phyloP scores from a whole-genome alignment of 2,329 filamentous ascomycete genomes.

The Xylariaceae sp. region DNA sequence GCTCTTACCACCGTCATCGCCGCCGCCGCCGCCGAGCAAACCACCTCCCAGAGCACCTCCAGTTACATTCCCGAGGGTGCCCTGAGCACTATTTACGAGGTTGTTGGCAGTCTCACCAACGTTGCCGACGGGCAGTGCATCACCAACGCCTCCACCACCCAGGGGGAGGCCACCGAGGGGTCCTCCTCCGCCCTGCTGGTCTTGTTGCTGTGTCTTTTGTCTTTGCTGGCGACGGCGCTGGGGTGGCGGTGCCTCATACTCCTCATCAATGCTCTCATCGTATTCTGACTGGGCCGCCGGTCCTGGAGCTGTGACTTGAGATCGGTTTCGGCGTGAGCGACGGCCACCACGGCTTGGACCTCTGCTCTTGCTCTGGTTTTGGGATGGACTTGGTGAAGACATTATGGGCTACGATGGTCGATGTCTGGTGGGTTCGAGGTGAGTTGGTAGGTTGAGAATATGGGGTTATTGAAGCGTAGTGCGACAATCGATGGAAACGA shows the following conservation, averaged over 20 bases:
- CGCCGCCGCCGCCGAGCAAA: constrained; percentile 29
- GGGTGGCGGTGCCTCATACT: constrained; percentile 23
- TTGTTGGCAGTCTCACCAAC: constrained; percentile 30
- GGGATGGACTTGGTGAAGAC: constrained; percentile 25
- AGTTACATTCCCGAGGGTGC: constrained; percentile 25
- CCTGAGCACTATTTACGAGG: constrained; percentile 25
- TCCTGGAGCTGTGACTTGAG: constrained; percentile 21
- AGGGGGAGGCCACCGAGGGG: constrained; percentile 22
- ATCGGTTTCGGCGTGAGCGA: constrained; percentile 25
- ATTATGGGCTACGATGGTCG: constrained; percentile 12
- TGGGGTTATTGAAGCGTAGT: no score
- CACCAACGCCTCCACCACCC: constrained; percentile 23
- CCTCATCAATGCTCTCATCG: constrained; percentile 24
- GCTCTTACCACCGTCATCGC: constrained; percentile 39
- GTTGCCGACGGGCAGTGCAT: constrained; percentile 27
- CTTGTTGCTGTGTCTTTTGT: constrained; percentile 20
- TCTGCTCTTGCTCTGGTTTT: constrained; percentile 19
- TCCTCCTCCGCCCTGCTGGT: constrained; percentile 15
- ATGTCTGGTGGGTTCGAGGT: background rate
- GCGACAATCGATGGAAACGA: no score
- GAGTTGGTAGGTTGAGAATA: no score
- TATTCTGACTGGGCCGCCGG: constrained; percentile 21
- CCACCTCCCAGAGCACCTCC: constrained; percentile 22
- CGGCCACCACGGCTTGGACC: constrained; percentile 19
- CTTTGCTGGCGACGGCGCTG: constrained; percentile 19